Conservation (phyloP, 2,329 filamentous ascomycete species). For the Bipolaris sorokiniana region DNA sequence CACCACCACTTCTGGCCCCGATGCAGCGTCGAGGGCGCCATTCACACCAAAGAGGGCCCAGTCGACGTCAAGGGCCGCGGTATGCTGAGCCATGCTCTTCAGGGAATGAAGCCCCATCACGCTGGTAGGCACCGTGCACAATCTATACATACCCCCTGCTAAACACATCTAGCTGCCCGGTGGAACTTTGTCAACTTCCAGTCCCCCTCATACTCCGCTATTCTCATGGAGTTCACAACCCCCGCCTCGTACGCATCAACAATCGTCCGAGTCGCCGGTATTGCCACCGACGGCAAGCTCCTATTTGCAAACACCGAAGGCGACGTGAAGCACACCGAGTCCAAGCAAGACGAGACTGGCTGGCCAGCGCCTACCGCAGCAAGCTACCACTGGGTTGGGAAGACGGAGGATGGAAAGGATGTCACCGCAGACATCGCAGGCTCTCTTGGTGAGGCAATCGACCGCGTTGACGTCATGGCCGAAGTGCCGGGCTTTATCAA, state of each 20-base stretch:
- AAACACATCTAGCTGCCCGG: constrained; percentile 63
- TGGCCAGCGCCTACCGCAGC: constrained; percentile 86
- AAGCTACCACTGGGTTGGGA: constrained; percentile 79
- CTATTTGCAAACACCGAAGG: constrained; percentile 72
- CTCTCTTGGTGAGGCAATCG: constrained; percentile 70
- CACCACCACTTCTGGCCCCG: constrained; percentile 94
- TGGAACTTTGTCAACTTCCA: constrained; percentile 98
- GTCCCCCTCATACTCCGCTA: constrained; percentile 80
- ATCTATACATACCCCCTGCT: constrained; percentile 11
- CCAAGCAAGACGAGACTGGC: constrained; percentile 77
- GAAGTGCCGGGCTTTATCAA: constrained; percentile 97
- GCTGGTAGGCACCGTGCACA: constrained; percentile 62
- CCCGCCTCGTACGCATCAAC: constrained; percentile 91
- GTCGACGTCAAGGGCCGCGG: constrained; percentile 82
- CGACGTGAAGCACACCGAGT: constrained; percentile 71
- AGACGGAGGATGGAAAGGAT: constrained; percentile 74
- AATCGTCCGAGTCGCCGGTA: constrained; percentile 78
- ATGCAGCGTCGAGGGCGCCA: constrained; percentile 79
- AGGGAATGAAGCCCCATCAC: constrained; percentile 99
- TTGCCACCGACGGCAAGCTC: constrained; percentile 81
- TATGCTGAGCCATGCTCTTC: constrained; percentile 82
- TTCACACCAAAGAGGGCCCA: constrained; percentile 80
- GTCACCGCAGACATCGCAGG: constrained; percentile 74
- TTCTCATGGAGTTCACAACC: constrained; percentile 96
- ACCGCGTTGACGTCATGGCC: constrained; percentile 93